Percentiles rank a stretch among this genome's conserved stretches.
Conservation (phyloP, 176 grass and related monocot genomes). For the Triticum aestivum region IWGSC_CS_RefSeq_v2.1 NC_057809.1:25039677-25040176, state of each 20-base stretch:
- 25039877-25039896: neutral
- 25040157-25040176: neutral
- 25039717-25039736: neutral
- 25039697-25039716: neutral
- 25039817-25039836: neutral
- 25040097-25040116: conserved; percentile 4
- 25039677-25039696: neutral
- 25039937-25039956: neutral
- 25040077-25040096: neutral
- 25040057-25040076: neutral
- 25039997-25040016: neutral
- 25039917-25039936: neutral
- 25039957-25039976: neutral
- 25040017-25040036: neutral
- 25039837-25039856: neutral
- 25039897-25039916: neutral
- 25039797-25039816: neutral
- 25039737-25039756: neutral
- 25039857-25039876: neutral
- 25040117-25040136: conserved; percentile 15
- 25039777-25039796: neutral
- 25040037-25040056: neutral
- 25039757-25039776: neutral
- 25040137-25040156: conserved; percentile 25
- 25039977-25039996: neutral